Base-by-base conservation (phyloP, 1,284 basidiomycete species). In the Anthracocystis setariae region DNA sequence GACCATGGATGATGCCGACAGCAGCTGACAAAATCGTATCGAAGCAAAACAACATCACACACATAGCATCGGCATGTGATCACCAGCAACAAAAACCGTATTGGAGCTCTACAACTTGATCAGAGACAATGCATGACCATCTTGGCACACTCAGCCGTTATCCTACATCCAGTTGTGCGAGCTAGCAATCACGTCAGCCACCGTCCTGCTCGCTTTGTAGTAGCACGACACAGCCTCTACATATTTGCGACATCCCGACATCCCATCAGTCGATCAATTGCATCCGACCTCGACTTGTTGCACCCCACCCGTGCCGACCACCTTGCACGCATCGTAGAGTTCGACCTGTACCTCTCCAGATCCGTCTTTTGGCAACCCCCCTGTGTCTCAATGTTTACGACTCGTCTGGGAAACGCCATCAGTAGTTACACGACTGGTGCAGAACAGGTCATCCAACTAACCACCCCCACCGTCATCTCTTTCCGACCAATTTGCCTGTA, bases 341-440 rank as follows among this genome's bases (percentile, higher is more conserved):
- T 17, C 64, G 61, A 54, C 67, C 57, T 70, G 67, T 70, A 70
- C 67, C 67, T 70, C 67, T 51, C 61, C 67, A 70, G 67, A 70
- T 65, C 61, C 54, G 48, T 52, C 67, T 70, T 17, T 61, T 65
- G 66, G 66, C 67, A 64, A 60, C 58, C 67, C 58, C 67, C 67
- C 51, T 53, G 46, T 44, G 38, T 54, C 52, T 37, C 9, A n/a
- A 13, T 8, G 43, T 49, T 50, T 42, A 33, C 55, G 63, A 51
- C 56, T 59, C 56, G 52, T 55, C 33, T 48, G 55, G 66, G 66
- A 60, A n/a, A 69, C 66, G 66, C 52, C 66, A 69, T 49, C 55
- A 59, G 66, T 69, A 58, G 35, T 43, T 9, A 27, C 46, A 55
- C 51, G 69, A 55, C 70, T 73, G 70, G 64, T 57, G 70, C 70